Percentiles rank a stretch among this genome's conserved stretches.
These are phyloP conservation scores for Xylariaceae sp. DNA, from an alignment of 2,329 filamentous ascomycete species.

Conservation along the genomic window DNA sequence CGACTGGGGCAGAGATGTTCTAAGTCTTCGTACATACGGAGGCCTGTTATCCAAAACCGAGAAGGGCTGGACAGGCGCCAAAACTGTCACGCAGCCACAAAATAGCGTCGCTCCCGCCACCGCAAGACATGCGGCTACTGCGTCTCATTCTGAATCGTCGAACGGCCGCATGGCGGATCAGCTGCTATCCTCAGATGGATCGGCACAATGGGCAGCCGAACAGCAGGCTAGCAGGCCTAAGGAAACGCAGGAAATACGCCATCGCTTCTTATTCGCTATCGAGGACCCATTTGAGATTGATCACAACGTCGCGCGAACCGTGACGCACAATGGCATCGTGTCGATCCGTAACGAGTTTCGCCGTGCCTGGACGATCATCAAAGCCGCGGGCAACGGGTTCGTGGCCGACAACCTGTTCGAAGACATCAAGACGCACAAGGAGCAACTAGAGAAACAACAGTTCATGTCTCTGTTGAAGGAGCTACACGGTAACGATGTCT, in stretches of 20 bases:
- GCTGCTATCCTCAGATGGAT: slow-evolving; percentile 11
- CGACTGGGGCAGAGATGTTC: slow-evolving; percentile 73
- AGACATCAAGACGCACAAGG: slow-evolving; percentile 41
- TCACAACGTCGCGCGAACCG: slow-evolving; percentile 84
- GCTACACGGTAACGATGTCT: slow-evolving; percentile 34
- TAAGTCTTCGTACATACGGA: slow-evolving; percentile 68
- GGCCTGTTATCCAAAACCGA: slow-evolving; percentile 69
- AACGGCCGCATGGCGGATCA: no score
- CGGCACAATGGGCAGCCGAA: slow-evolving; percentile 6
- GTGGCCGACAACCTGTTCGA: slow-evolving; percentile 48
- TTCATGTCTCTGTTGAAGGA: slow-evolving; percentile 40
- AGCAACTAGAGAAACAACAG: slow-evolving; percentile 34
- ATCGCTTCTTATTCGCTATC: slow-evolving; percentile 81
- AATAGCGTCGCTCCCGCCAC: slow-evolving; percentile 24
- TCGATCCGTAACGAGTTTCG: slow-evolving; percentile 81
- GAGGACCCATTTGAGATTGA: slow-evolving; percentile 87
- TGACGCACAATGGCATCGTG: slow-evolving; percentile 77
- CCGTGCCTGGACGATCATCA: slow-evolving; percentile 70
- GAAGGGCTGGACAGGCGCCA: slow-evolving; percentile 85
- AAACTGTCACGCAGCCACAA: slow-evolving; percentile 58
- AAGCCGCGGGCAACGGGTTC: slow-evolving; percentile 42
- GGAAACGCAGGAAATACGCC: slow-evolving; percentile 64
- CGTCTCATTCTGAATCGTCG: no score
- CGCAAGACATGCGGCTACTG: no score
- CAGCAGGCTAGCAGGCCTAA: slow-evolving; percentile 30